Percentiles rank a stretch among this genome's conserved stretches.
Conservation (phyloP, 768 basidiomycete species). For the Xerocomus spinulosus region DNA sequence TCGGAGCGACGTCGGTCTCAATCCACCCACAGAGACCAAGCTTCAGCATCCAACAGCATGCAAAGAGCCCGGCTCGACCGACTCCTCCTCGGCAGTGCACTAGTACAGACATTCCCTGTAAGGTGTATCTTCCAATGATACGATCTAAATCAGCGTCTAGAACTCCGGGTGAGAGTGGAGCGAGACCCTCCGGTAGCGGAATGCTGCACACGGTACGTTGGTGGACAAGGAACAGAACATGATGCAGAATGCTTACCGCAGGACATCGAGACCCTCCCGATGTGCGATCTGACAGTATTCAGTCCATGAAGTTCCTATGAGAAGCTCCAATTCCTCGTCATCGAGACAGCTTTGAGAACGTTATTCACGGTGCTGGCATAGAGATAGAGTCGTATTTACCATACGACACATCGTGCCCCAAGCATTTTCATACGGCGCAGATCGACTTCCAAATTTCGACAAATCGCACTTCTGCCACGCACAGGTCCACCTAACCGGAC, state of each 20-base stretch:
- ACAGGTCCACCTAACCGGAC: slow-evolving; percentile 72
- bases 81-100: slow-evolving; percentile 95
- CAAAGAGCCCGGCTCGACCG: slow-evolving; percentile 87
- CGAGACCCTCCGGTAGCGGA: slow-evolving; percentile 86
- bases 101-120: slow-evolving; percentile 65
- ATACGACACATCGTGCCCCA: slow-evolving; percentile 78
- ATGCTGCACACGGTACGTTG: slow-evolving; percentile 44
- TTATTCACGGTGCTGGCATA: not conserved
- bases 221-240: not conserved
- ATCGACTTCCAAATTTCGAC: slow-evolving; percentile 76
- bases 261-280: slow-evolving; percentile 67
- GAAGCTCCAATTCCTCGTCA: slow-evolving; percentile 73
- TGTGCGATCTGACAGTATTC: slow-evolving; percentile 66
- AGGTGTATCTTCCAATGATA: slow-evolving; percentile 67
- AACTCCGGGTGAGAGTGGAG: slow-evolving; percentile 53
- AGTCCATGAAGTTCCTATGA: slow-evolving; percentile 77
- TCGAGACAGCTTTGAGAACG: slow-evolving; percentile 64
- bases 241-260: slow-evolving; percentile 47
- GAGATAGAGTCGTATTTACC: slow-evolving; percentile 39
- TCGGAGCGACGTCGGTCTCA: slow-evolving; percentile 21
- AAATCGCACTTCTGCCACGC: slow-evolving; percentile 76
- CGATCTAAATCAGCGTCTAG: slow-evolving; percentile 65
- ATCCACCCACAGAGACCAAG: slow-evolving; percentile 84
- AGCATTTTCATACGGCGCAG: slow-evolving; percentile 66
- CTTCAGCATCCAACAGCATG: slow-evolving; percentile 89